These are phyloP conservation scores for Boletus insuetus DNA, from an alignment of 768 basidiomycete species.

Conservation along the genomic window DNA sequence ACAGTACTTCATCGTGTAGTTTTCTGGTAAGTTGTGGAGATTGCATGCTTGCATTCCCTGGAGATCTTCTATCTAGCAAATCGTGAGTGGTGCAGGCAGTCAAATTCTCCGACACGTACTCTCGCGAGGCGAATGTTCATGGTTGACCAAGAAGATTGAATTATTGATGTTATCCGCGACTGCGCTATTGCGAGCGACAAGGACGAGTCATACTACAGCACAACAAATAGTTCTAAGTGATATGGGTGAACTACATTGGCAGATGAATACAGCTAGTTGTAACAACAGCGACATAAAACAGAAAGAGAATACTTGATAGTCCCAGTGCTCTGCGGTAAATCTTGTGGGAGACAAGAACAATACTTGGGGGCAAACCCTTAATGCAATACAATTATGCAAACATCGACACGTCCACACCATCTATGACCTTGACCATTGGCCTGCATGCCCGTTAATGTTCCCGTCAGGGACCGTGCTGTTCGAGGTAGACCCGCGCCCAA, in stretches of 20 bases:
- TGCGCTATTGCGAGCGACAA: background rate
- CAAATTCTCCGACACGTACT: conserved; percentile 14
- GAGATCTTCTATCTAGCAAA: conserved; percentile 74
- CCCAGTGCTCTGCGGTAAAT: conserved; percentile 8
- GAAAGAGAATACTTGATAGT: conserved; percentile 8
- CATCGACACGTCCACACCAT: background rate
- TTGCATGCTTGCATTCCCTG: conserved; percentile 94
- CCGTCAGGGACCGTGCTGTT: conserved; percentile 23
- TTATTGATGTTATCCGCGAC: background rate
- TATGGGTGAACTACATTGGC: conserved; percentile 16
- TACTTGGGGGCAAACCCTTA: conserved; percentile 2
- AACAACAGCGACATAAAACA: conserved; percentile 23
- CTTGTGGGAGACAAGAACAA: conserved; percentile 3
- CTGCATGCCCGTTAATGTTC: conserved; percentile 19
- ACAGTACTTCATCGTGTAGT: conserved; percentile 84
- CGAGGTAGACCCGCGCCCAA: conserved; percentile 47
- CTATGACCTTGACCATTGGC: conserved; percentile 28
- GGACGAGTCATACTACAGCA: background rate
- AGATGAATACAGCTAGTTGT: conserved; percentile 21
- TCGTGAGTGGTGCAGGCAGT: conserved; percentile 13
- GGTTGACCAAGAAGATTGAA: background rate
- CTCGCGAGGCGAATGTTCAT: conserved; percentile 34
- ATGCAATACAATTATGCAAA: conserved; percentile 10
- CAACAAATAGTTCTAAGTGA: too few relatives aligned
- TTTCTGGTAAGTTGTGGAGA: conserved; percentile 89